Conservation (phyloP, 139 green algal genomes). For the Picochlorum costavermella region DNA sequence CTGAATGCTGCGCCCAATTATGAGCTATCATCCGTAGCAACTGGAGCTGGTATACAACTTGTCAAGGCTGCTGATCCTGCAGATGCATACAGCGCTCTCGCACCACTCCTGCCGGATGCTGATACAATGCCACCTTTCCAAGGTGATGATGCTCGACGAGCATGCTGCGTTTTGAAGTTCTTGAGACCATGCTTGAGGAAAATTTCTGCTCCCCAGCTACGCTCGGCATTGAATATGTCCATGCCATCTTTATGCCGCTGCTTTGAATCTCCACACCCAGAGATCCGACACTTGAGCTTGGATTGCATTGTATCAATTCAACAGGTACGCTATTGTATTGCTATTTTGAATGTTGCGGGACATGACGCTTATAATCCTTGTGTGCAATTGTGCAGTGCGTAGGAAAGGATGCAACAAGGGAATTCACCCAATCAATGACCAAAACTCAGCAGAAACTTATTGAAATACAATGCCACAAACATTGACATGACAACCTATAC, state of each 20-base stretch:
- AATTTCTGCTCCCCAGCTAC: slow-evolving; percentile 13
- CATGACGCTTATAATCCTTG: neutral
- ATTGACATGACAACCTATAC: too few species aligned
- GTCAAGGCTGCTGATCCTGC: neutral
- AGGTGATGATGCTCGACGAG: neutral
- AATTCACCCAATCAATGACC: neutral
- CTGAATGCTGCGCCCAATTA: neutral
- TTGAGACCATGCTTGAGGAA: neutral
- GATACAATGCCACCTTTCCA: slow-evolving; percentile 5
- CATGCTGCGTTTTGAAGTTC: neutral
- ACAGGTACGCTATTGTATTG: neutral
- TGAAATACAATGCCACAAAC: too few species aligned
- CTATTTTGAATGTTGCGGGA: neutral
- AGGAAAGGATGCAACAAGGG: neutral
- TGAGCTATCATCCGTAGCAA: neutral
- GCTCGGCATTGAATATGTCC: slow-evolving; percentile 22
- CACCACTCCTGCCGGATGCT: neutral
- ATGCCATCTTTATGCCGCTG: slow-evolving; percentile 48
- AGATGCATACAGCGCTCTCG: neutral
- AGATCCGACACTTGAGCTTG: slow-evolving; percentile 54
- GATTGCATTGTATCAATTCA: slow-evolving; percentile 47
- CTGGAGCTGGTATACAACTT: slow-evolving; percentile 1
- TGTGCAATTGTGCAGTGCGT: neutral
- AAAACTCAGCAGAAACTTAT: too few species aligned
- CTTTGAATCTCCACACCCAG: slow-evolving; percentile 39